phyloP scores from a whole-genome alignment of 2,329 filamentous ascomycete genomes.

The Fusarium longipes region DNA sequence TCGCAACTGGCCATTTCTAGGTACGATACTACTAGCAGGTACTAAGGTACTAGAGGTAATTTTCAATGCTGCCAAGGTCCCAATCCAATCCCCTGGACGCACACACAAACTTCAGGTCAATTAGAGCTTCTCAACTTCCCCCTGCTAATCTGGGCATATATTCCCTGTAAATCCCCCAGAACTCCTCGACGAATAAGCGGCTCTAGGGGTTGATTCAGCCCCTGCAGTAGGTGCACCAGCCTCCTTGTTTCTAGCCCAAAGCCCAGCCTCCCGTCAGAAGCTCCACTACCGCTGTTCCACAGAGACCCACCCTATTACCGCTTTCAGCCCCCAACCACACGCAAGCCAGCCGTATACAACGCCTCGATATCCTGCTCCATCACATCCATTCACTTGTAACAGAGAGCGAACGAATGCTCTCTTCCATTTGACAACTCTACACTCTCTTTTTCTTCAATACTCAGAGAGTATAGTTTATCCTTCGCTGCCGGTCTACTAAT shows the following conservation, averaged over 20 bases:
- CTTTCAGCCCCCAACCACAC: constrained; percentile 49
- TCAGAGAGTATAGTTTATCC: constrained; percentile 5
- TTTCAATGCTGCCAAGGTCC: constrained; percentile 30
- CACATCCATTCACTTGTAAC: constrained; percentile 29
- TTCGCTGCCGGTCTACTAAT: constrained; percentile 29
- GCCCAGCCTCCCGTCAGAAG: constrained; percentile 45
- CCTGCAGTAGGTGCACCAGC: constrained; percentile 48
- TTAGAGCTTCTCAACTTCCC: constrained; percentile 12
- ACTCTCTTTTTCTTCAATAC: constrained; percentile 30
- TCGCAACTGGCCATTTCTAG: constrained; percentile 13
- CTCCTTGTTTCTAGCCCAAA: constrained; percentile 49
- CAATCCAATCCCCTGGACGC: constrained; percentile 29
- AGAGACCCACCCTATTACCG: constrained; percentile 41
- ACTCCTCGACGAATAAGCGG: constrained; percentile 26
- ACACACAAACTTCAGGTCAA: constrained; percentile 21
- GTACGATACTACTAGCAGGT: too few relatives aligned
- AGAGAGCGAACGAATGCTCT: constrained; percentile 25
- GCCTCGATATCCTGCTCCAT: constrained; percentile 41
- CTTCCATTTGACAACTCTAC: constrained; percentile 20
- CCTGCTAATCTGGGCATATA: constrained; percentile 30
- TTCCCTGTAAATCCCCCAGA: constrained; percentile 37
- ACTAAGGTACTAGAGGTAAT: neutral
- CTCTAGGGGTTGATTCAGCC: constrained; percentile 32
- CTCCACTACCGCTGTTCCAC: constrained; percentile 30
- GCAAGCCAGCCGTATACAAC: constrained; percentile 46